These are phyloP conservation scores for Chaetomiaceae sp. DNA, from an alignment of 2,329 filamentous ascomycete species.

Conservation along the genomic window DNA sequence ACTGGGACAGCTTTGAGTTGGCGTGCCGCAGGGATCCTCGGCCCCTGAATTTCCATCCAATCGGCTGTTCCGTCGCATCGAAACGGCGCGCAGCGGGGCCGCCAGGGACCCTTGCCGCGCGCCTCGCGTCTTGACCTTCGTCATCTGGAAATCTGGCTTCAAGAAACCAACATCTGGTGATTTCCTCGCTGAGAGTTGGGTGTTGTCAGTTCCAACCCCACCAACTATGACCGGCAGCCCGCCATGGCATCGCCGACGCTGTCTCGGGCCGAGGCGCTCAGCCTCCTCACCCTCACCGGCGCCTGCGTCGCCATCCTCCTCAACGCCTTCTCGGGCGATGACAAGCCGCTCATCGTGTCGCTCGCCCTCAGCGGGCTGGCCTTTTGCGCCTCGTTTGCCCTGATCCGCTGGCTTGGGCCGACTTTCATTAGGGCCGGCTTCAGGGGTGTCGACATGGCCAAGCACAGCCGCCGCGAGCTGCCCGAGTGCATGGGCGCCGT, in stretches of 20 bases:
- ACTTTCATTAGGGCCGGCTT: conserved; percentile 85
- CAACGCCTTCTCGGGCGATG: conserved; percentile 79
- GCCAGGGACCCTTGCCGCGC: background rate
- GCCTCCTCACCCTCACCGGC: conserved; percentile 58
- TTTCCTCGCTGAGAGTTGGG: background rate
- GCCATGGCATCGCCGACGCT: conserved; percentile 35
- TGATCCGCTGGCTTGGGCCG: conserved; percentile 90
- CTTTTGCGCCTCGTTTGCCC: conserved; percentile 74
- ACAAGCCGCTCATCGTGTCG: conserved; percentile 83
- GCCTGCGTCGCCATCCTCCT: conserved; percentile 69
- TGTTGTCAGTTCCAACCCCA: background rate
- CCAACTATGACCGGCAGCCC: background rate
- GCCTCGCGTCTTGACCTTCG: conserved; percentile 6
- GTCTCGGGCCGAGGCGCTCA: conserved; percentile 49
- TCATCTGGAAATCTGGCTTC: conserved; percentile 13
- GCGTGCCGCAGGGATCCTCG: background rate
- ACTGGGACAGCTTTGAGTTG: no score
- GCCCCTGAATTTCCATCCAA: conserved; percentile 1
- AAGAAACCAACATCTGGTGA: background rate
- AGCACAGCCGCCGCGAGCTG: conserved; percentile 63
- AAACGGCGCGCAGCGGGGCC: conserved; percentile 3
- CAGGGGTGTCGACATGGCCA: conserved; percentile 86
- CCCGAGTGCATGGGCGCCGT: conserved; percentile 96
- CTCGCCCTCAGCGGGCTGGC: conserved; percentile 81
- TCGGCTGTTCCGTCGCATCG: background rate